These are phyloP conservation scores for Blumeria graminis DNA, from an alignment of 2,329 filamentous ascomycete genomes.

Conservation along the genomic window DNA sequence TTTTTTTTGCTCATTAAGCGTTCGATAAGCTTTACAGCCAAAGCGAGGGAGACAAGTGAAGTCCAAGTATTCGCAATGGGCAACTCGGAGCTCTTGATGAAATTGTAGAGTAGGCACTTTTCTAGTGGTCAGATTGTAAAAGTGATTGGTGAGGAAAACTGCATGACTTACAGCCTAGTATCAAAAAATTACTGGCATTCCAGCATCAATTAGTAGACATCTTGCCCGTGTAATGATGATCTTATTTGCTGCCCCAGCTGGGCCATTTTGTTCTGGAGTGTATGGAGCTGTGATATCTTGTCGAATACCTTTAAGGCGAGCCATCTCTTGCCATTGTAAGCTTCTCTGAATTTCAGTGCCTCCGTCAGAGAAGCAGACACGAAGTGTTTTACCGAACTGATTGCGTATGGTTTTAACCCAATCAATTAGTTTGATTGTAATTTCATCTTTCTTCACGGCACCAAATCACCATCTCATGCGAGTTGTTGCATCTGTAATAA, in stretches of 20 bases:
- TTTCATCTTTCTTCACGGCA: not conserved
- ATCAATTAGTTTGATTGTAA: not conserved
- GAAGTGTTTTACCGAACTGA: not conserved
- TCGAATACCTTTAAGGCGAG: not conserved
- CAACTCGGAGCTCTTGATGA: no score
- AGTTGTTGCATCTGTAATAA: conserved; percentile 1
- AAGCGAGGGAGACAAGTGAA: not conserved
- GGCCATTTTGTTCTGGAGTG: not conserved
- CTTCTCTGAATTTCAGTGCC: not conserved
- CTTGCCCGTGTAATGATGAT: not conserved
- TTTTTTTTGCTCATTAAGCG: not conserved
- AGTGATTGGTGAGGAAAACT: not conserved
- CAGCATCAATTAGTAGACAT: not conserved
- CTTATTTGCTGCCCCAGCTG: not conserved
- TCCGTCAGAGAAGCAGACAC: not conserved
- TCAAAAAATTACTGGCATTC: not conserved
- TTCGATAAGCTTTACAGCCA: not conserved
- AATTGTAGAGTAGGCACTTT: not conserved
- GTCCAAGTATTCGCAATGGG: not conserved
- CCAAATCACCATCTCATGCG: not conserved
- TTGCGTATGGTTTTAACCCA: not conserved
- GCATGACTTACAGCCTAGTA: not conserved
- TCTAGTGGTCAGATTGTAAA: not conserved
- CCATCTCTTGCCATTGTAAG: not conserved
- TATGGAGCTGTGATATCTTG: not conserved